Evolutionary conservation across 805 yeast species (phyloP), one percentile per base, ranked within the genome.

Genomic region (Pichia eremophila): DNA sequence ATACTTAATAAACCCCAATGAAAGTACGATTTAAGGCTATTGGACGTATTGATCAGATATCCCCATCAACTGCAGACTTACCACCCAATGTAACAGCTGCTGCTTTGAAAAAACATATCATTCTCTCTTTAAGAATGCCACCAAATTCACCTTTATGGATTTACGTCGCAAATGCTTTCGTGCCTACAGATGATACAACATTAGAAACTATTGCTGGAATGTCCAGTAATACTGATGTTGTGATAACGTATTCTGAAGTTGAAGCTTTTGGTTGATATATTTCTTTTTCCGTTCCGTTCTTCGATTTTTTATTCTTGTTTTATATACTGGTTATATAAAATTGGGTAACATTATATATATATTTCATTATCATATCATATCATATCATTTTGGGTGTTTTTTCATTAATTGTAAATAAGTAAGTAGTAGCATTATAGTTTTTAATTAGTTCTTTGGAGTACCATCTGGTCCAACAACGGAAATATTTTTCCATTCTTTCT

Each of bases 21-120:
- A 70, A 75, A 1, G 64, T 80, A 9, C 61, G 85, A 35, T 77
- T 82, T 55, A 77, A 73, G 51, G 74, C 86, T 2, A 75, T 81
- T 34, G 86, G 86, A 0, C 73, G 75, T 1, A 64, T 81, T 4
- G 63, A 58, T 2, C 85, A 85, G 0, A 63, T 43, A 3, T 35
- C 48, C 8, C 44, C 50, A 7, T 22, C 68, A 3, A 67, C 75
- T 1, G 79, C 75, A 57, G 72, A 70, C 49, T 75, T 46, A 25
- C 19, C 46, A 7, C 14, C 39, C 4, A 43, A 43, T 9, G 32
- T 42, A 17, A 28, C 31, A 5, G 36, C 42, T 17, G 46, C 41
- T 10, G 40, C 18, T 77, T 3, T 70, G 78, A 14, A 58, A 69
- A 22, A 63, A 66, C 31, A 79, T 74, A 49, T 71, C 70, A 6